phyloP scores from a whole-genome alignment of 2,329 filamentous ascomycete genomes.

The Calonectria hongkongensis region DNA sequence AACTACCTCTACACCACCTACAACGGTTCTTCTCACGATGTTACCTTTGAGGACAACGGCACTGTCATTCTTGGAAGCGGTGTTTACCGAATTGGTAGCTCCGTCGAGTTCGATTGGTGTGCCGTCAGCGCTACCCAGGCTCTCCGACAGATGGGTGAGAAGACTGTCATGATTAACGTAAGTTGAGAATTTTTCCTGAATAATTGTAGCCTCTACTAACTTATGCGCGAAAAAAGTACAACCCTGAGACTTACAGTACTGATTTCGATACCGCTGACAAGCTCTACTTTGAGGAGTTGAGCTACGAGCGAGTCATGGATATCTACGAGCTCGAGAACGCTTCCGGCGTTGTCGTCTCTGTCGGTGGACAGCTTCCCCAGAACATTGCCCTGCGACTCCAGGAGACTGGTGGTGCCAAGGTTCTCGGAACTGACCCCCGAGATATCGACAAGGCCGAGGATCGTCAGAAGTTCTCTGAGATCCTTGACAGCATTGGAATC shows the following conservation, averaged over 20 bases:
- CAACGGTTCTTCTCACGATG: constrained; percentile 95
- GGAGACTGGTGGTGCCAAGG: constrained; percentile 90
- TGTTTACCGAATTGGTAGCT: constrained; percentile 98
- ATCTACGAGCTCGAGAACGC: constrained; percentile 95
- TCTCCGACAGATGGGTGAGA: constrained; percentile 90
- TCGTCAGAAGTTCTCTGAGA: constrained; percentile 98
- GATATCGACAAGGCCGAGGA: constrained; percentile 99
- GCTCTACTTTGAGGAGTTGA: constrained; percentile 97
- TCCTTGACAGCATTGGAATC: constrained; percentile 95
- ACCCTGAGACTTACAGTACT: constrained; percentile 87
- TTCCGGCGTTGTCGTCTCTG: constrained; percentile 92
- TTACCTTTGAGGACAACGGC: constrained; percentile 94
- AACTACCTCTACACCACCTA: constrained; percentile 99
- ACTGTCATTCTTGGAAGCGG: constrained; percentile 93
- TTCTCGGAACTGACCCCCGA: constrained; percentile 92
- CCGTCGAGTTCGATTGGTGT: constrained; percentile 99
- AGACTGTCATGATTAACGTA: constrained; percentile 97
- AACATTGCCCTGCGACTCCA: constrained; percentile 97
- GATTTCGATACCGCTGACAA: constrained; percentile 94
- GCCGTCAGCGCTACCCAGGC: constrained; percentile 92
- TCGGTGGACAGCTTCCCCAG: constrained; percentile 96
- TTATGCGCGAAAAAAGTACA: constrained; percentile 67
- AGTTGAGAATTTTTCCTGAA: constrained; percentile 54
- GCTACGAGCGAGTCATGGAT: constrained; percentile 98
- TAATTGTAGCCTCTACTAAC: constrained; percentile 30